Percentiles rank a stretch among this genome's conserved stretches.
Evolutionary conservation across 108 stramenopile species (phyloP).

Genomic region (Fistulifera solaris): DNA sequence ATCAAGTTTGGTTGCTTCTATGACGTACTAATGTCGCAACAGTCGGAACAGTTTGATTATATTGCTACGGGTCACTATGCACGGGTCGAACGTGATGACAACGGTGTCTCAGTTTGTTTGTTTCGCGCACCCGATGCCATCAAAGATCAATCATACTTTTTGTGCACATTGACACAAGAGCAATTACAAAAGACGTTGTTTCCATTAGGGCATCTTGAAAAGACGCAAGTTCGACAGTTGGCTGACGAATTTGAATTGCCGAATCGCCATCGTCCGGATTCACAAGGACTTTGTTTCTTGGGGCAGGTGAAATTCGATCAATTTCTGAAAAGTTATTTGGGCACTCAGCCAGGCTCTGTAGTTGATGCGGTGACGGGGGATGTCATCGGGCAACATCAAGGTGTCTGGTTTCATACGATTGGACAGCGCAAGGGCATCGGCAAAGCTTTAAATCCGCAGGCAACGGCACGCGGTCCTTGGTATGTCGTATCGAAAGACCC

Average conservation of each 20-base stretch:
- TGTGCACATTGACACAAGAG: constrained; percentile 81
- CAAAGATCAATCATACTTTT: constrained; percentile 97
- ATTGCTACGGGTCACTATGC: constrained; percentile 97
- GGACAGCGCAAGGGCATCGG: constrained; percentile 96
- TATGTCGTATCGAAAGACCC: constrained; percentile 93
- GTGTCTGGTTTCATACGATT: constrained; percentile 96
- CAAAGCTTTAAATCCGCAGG: constrained; percentile 52
- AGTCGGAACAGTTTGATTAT: constrained; percentile 51
- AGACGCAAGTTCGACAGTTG: constrained; percentile 81
- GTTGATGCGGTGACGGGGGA: constrained; percentile 73
- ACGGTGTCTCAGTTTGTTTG: constrained; percentile 26
- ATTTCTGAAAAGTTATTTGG: constrained; percentile 84
- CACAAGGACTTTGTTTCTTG: constrained; percentile 91
- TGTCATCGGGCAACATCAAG: constrained; percentile 80
- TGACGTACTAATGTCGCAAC: constrained; percentile 44
- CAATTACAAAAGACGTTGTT: constrained; percentile 80
- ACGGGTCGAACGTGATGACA: constrained; percentile 37
- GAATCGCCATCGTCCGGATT: constrained; percentile 82
- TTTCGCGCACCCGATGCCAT: constrained; percentile 86
- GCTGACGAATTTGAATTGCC: constrained; percentile 86
- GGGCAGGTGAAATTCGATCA: constrained; percentile 94
- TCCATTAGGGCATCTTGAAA: constrained; percentile 87
- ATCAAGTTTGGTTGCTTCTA: constrained; percentile 96
- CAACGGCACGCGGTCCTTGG: constrained; percentile 87
- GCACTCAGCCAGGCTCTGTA: constrained; percentile 67